A percentile compares a stretch with the other conserved stretches of the same genome.
Conservation (phyloP, 2,329 filamentous ascomycete species). For the Monosporascus sp. region DNA sequence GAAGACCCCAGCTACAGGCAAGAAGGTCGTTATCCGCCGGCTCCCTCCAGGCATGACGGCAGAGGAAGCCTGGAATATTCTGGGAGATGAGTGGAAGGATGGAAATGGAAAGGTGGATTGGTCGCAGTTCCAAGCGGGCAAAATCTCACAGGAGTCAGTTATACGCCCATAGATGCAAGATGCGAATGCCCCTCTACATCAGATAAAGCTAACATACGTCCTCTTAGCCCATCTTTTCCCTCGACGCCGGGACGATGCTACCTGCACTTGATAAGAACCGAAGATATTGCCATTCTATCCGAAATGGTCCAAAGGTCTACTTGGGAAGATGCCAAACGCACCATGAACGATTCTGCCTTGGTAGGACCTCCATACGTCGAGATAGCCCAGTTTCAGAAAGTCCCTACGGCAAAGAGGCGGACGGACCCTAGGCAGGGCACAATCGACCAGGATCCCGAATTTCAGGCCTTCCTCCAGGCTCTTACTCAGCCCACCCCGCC, state of each 20-base stretch:
- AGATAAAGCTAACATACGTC: background rate
- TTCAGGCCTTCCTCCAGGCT: constrained; percentile 85
- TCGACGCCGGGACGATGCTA: constrained; percentile 78
- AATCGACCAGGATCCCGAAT: constrained; percentile 94
- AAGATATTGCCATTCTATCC: constrained; percentile 61
- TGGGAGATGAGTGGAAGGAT: constrained; percentile 76
- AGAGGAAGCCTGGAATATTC: constrained; percentile 63
- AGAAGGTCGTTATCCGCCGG: constrained; percentile 81
- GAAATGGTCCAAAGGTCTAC: constrained; percentile 62
- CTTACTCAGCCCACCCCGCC: constrained; percentile 62
- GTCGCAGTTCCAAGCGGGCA: constrained; percentile 61
- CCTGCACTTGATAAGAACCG: constrained; percentile 69
- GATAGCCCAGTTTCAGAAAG: constrained; percentile 77
- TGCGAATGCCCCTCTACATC: background rate
- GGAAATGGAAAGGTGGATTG: constrained; percentile 83
- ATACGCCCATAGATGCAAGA: constrained; percentile 7
- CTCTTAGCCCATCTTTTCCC: constrained; percentile 69
- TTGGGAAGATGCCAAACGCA: constrained; percentile 80
- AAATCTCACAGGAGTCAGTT: constrained; percentile 77
- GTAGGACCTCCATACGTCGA: constrained; percentile 76
- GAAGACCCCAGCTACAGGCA: constrained; percentile 52
- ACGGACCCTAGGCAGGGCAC: constrained; percentile 84
- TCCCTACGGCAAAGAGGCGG: constrained; percentile 68
- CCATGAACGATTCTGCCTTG: constrained; percentile 64
- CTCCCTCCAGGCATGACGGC: constrained; percentile 82